Evolutionary conservation across 768 basidiomycete genomes (phyloP).

Genomic region (Mycena kentingensis): DNA sequence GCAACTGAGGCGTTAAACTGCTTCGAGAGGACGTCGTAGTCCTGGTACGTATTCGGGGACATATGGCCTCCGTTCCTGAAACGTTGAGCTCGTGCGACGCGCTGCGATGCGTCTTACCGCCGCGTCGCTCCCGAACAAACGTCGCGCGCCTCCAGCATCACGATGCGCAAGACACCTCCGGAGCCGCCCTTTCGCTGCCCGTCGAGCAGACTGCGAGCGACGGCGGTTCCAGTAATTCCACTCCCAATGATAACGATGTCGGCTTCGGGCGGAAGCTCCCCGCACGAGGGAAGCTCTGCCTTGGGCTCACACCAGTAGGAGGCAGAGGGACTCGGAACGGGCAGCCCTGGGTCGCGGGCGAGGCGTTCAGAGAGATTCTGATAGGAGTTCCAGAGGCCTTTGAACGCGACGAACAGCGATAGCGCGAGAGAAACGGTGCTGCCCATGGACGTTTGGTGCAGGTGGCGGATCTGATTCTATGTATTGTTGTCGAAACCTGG

Average conservation of each 20-base stretch:
- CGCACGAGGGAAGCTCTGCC: constrained; percentile 24
- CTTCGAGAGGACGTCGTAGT: constrained; percentile 52
- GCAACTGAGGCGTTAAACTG: constrained; percentile 49
- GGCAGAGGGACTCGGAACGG: constrained; percentile 51
- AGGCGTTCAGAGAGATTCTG: constrained; percentile 36
- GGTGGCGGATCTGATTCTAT: too few relatives aligned
- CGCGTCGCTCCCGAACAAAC: constrained; percentile 75
- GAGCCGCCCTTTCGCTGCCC: constrained; percentile 25
- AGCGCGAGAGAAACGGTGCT: too few relatives aligned
- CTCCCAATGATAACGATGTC: constrained; percentile 77
- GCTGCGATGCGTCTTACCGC: too few relatives aligned
- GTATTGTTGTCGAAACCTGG: too few relatives aligned
- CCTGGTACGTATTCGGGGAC: constrained; percentile 58
- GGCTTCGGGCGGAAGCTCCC: constrained; percentile 34
- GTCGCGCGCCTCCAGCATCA: constrained; percentile 83
- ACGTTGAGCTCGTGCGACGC: constrained; percentile 20
- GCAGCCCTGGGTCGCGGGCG: constrained; percentile 52
- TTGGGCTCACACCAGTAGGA: constrained; percentile 69
- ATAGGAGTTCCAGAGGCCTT: constrained; percentile 23
- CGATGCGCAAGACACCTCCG: constrained; percentile 43
- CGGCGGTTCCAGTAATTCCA: constrained; percentile 71
- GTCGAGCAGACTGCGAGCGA: constrained; percentile 57
- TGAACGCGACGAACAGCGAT: too few relatives aligned
- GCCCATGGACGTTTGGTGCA: too few relatives aligned
- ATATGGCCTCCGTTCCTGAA: constrained; percentile 73